These are phyloP conservation scores for Nicotiana otophora DNA, from an alignment of 257 asterid genomes.

Conservation along the genomic window DNA sequence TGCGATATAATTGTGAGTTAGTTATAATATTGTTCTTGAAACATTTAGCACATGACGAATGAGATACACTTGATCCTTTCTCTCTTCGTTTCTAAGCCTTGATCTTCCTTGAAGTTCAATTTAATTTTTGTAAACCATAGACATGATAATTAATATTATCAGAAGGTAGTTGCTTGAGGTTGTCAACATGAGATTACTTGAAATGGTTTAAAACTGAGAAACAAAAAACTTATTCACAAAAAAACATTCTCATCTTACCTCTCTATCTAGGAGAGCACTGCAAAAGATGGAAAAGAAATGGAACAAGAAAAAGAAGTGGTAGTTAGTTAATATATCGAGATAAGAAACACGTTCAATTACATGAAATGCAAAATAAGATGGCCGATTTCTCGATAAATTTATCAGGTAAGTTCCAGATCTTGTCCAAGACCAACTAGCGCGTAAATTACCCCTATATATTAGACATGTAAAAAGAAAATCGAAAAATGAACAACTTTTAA, in stretches of 20 bases:
- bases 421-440: neutral
- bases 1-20: too few species aligned
- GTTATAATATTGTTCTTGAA: too few species aligned
- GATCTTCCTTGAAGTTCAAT: neutral
- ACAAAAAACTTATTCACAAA: neutral
- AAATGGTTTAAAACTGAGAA: neutral
- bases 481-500: neutral
- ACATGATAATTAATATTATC: neutral
- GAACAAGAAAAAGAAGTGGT: neutral
- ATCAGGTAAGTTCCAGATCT: neutral
- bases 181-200: neutral
- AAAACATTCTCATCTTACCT: neutral
- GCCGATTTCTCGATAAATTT: neutral
- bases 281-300: neutral
- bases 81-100: neutral
- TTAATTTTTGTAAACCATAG: neutral
- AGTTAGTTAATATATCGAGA: neutral
- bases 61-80: too few species aligned
- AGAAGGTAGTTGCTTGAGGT: neutral
- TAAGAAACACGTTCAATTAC: neutral
- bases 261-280: constrained; percentile 2
- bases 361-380: neutral
- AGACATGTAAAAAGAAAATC: neutral
- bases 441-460: neutral
- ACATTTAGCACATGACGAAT: too few species aligned